These are phyloP conservation scores for Actinomucor elegans DNA, from an alignment of 371 early-diverging fungal species.

Conservation along the genomic window DNA sequence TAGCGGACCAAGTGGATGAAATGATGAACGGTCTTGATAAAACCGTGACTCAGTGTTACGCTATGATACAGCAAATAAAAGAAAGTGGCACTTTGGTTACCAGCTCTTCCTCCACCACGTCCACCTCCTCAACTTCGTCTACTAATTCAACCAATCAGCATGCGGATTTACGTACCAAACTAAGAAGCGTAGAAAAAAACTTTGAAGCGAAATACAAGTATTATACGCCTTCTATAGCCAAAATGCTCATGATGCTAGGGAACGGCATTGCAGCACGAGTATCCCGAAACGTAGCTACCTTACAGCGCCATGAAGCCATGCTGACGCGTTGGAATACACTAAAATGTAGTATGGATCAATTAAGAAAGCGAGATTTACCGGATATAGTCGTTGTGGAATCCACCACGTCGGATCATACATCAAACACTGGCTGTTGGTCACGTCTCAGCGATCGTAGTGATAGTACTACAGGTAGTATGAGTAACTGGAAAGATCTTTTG, in stretches of 20 bases:
- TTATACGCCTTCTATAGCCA: conserved; percentile 58
- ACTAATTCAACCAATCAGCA: background rate
- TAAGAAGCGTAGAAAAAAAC: conserved; percentile 54
- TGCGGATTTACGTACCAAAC: conserved; percentile 27
- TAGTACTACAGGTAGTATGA: conserved; percentile 9
- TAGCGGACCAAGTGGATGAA: conserved; percentile 56
- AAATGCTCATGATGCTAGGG: conserved; percentile 61
- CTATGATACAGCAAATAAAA: conserved; percentile 48
- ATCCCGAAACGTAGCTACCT: conserved; percentile 39
- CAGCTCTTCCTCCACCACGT: conserved; percentile 6
- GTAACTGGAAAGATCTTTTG: conserved; percentile 2
- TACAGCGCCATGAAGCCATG: conserved; percentile 52
- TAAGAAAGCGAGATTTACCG: conserved; percentile 52
- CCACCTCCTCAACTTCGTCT: conserved; percentile 7
- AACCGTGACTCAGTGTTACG: conserved; percentile 54
- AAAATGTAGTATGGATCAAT: conserved; percentile 51
- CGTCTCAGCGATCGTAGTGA: conserved; percentile 38
- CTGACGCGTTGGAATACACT: conserved; percentile 53
- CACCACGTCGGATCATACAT: conserved; percentile 20
- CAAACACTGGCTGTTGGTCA: conserved; percentile 33
- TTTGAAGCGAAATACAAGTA: conserved; percentile 66
- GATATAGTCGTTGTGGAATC: conserved; percentile 31
- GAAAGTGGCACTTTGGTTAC: conserved; percentile 12
- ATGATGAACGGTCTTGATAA: conserved; percentile 66
- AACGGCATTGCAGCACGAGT: conserved; percentile 56